Evolutionary conservation across 768 basidiomycete species (phyloP), one percentile per base, ranked within the genome.

Genomic region (Plicaturopsis crispa): DNA sequence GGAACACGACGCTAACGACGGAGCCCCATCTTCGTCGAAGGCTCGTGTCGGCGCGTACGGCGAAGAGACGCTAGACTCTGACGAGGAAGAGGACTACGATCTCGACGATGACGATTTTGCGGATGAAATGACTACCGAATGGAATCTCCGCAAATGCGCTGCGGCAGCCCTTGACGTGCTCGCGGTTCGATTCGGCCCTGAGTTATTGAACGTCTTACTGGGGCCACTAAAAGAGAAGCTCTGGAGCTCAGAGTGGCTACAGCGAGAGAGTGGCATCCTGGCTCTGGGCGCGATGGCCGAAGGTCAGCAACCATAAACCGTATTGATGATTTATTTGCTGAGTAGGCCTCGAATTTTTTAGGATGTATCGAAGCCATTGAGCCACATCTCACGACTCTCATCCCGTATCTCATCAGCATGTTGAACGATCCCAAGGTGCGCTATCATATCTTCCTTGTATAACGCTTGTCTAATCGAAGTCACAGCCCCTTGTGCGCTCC

Each of bases 281-380:
- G 96, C 96, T 1, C 61, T 99, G 39, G 96, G 96, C 34, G 96
- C 96, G 6, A 94, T 99, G 79, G 96, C 96, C 5, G 96, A 99
- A 72, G 94, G 93, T 90, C 48, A 42, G 72, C 62, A 20, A 24
- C 14, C 20, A 18, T 40, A 23, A 13, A 6, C 6, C 12, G 20
- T 1, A 20, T 18, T n/a, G 26, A 33, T 24, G 22, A 14, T 34
- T 36, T 17, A 33, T 38, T 28, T 20, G 38, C 37, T 47, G 24
- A 47, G 30, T 23, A 13, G 31, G 13, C 10, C 24, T 28, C 24
- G 22, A 59, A 17, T 13, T 19, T 23, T 5, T 39, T 48, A 96
- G 94, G 96, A 16, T 99, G 96, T 59, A 96, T 99, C 51, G 90
- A 94, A 45, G 84, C 83, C 10, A 85, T 99, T 43, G 88, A 91